A percentile compares a stretch with the other conserved stretches of the same genome.
These are phyloP conservation scores for Colletotrichum musicola DNA, from an alignment of 2,329 filamentous ascomycete genomes.

Conservation along the genomic window DNA sequence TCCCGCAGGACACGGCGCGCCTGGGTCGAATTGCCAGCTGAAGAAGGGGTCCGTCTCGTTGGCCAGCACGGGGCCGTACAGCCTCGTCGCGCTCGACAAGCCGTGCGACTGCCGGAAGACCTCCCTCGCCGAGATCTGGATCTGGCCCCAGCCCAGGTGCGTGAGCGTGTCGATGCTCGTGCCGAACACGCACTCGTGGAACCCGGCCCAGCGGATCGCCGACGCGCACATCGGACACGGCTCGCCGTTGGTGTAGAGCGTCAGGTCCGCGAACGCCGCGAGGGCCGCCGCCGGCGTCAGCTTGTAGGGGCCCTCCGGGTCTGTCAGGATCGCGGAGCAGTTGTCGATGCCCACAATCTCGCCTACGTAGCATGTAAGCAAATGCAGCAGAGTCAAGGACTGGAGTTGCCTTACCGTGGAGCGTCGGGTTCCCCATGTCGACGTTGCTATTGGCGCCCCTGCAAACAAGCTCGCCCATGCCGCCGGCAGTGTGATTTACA, in stretches of 20 bases:
- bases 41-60: slow-evolving; percentile 68
- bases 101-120: slow-evolving; percentile 59
- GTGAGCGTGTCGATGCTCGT: slow-evolving; percentile 62
- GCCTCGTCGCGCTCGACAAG: slow-evolving; percentile 49
- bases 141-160: slow-evolving; percentile 63
- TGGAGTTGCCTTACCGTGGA: slow-evolving; percentile 56
- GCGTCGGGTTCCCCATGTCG: slow-evolving; percentile 61
- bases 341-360: slow-evolving; percentile 68
- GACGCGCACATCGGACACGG: slow-evolving; percentile 70
- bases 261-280: slow-evolving; percentile 60
- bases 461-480: slow-evolving; percentile 61
- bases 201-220: slow-evolving; percentile 67
- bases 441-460: slow-evolving; percentile 61
- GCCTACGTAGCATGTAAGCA: slow-evolving; percentile 45
- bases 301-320: slow-evolving; percentile 58
- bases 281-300: slow-evolving; percentile 55
- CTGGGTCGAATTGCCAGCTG: slow-evolving; percentile 63
- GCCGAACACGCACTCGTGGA: slow-evolving; percentile 67
- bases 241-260: slow-evolving; percentile 69
- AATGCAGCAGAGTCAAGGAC: no score
- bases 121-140: slow-evolving; percentile 58
- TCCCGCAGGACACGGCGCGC: slow-evolving; percentile 29
- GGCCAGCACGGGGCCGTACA: slow-evolving; percentile 59
- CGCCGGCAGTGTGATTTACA: slow-evolving; percentile 64
- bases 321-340: slow-evolving; percentile 62